Base-by-base conservation (phyloP, 441 rosid species). In the Corymbia citriodora region DNA sequence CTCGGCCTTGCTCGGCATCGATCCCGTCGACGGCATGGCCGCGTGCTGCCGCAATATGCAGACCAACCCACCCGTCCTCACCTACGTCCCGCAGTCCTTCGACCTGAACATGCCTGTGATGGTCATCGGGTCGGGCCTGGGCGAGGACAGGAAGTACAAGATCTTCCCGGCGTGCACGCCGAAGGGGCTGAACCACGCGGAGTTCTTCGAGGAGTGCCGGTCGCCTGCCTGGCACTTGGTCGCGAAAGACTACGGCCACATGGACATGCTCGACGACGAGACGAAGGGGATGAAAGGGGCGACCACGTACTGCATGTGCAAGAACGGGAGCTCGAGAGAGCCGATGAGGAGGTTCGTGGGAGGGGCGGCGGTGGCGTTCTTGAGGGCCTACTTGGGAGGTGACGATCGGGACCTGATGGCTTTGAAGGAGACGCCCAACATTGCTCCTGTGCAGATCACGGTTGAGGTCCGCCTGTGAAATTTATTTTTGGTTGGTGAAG, bases 331-430 rank as follows among this genome's bases (percentile, higher is more conserved):
- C 90, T 92, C 92, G 61, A 95, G 99, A 88, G 95, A 94, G 90
- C 98, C 99, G 2, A 96, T 97, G 99, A 96, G 99, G 93, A 95
- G 92, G 88, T 94, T 96, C 87, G 95, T 95, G 89, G 99, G 95
- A 85, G 99, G 99, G 23, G 87, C 85, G 79, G 65, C 93, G 90
- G 97, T 97, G 68, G 96, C 98, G 15, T 96, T 96, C 92, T 83
- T 97, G 95, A 93, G 81, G 48, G 81, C 81, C 45, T 33, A 70
- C 19, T 4, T 33, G 48, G 81, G 36, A 70, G 21, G 48, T 1
- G 48, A 33, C 25, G 48, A 70, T 70, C 81, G 40, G 3, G 48
- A 18, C 3, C 10, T 70, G 8, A 18, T 89, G 88, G 98, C 98
- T 19, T 10, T 70, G 45, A 19, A 70, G 81, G 81, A 33, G 25